A percentile compares a stretch with the other conserved stretches of the same genome.
Conservation (phyloP, 257 asterid genomes). For the Paulownia fortunei region DNA sequence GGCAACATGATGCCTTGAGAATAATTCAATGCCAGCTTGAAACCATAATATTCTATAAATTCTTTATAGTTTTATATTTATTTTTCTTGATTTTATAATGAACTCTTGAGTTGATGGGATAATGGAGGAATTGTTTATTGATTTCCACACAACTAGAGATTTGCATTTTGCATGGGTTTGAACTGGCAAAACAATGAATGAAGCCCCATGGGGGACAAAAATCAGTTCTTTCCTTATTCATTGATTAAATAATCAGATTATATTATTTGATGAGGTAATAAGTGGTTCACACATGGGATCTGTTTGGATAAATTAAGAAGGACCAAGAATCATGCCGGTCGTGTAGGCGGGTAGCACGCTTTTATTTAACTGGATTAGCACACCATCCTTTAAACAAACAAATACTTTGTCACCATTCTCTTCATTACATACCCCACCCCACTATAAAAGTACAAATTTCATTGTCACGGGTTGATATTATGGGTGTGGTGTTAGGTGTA, state of each 20-base stretch:
- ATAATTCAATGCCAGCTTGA: constrained; percentile 34
- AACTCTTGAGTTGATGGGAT: background rate
- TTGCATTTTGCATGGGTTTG: background rate
- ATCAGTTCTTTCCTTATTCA: background rate
- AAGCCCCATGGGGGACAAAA: background rate
- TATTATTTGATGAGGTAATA: background rate
- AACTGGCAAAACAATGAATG: constrained; percentile 27
- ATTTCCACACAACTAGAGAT: constrained; percentile 2
- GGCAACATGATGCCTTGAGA: background rate
- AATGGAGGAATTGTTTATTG: background rate
- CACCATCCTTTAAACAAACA: background rate
- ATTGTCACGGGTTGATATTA: background rate
- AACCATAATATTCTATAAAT: background rate
- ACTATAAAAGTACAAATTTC: background rate
- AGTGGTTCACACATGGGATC: constrained; percentile 25
- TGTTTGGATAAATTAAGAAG: constrained; percentile 23
- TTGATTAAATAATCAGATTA: background rate
- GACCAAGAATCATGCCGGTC: constrained; percentile 15
- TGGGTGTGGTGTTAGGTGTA: background rate
- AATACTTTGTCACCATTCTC: background rate
- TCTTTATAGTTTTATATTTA: background rate
- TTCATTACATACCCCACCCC: background rate
- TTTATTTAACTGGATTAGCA: background rate
- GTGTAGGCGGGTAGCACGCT: constrained; percentile 14
- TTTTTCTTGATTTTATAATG: background rate